Conservation (phyloP, 2,329 filamentous ascomycete species). For the Biscogniauxia marginata region DNA sequence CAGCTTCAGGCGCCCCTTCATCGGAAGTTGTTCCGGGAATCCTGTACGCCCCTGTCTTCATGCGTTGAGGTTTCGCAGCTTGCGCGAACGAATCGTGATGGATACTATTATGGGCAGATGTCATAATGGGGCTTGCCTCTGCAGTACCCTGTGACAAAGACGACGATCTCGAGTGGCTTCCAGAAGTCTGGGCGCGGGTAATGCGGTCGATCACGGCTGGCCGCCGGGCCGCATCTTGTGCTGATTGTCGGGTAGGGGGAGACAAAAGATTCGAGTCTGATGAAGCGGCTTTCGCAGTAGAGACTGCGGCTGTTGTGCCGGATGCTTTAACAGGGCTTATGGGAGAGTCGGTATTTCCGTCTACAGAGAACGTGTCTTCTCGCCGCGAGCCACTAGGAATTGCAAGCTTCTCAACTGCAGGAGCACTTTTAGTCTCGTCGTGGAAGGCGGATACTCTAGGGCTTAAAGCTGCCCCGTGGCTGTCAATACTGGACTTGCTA, state of each 20-base stretch:
- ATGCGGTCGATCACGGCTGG: slow-evolving; percentile 57
- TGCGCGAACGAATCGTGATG: slow-evolving; percentile 56
- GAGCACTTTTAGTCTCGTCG: slow-evolving; percentile 33
- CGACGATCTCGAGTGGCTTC: slow-evolving; percentile 53
- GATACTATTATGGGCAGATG: slow-evolving; percentile 57
- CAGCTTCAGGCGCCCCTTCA: slow-evolving; percentile 57
- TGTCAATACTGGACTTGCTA: slow-evolving; percentile 39
- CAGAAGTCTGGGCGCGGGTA: slow-evolving; percentile 44
- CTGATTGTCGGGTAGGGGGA: slow-evolving; percentile 26
- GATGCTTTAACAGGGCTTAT: slow-evolving; percentile 42
- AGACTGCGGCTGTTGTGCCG: slow-evolving; percentile 11
- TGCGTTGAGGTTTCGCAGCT: slow-evolving; percentile 44
- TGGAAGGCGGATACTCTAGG: slow-evolving; percentile 40
- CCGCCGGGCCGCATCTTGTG: slow-evolving; percentile 40
- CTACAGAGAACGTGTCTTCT: slow-evolving; percentile 45
- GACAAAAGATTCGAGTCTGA: slow-evolving; percentile 32
- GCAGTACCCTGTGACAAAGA: slow-evolving; percentile 57
- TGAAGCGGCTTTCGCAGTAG: slow-evolving; percentile 31
- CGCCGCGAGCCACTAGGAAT: slow-evolving; percentile 33
- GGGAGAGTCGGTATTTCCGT: slow-evolving; percentile 44
- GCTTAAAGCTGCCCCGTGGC: slow-evolving; percentile 35
- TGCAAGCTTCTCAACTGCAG: slow-evolving; percentile 30
- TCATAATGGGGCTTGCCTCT: slow-evolving; percentile 56
- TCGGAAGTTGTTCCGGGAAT: slow-evolving; percentile 58
- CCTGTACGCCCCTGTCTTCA: slow-evolving; percentile 45